phyloP scores from a whole-genome alignment of 352 stramenopile species.

The Pythium monospermum region DNA sequence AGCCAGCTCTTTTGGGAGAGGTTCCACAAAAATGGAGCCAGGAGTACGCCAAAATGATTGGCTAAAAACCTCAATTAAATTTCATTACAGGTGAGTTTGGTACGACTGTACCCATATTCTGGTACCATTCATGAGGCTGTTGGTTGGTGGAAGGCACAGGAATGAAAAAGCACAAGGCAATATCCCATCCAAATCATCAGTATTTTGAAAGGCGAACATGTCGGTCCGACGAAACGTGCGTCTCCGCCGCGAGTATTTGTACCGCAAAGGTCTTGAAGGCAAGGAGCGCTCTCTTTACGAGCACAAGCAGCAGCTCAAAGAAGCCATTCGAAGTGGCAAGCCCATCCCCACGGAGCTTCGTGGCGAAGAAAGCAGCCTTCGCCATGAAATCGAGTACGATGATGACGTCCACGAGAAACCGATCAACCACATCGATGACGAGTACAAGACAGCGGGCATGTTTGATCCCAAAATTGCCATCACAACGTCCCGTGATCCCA shows the following conservation, averaged over 20 bases:
- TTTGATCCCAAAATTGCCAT: constrained; percentile 98
- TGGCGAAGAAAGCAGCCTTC: constrained; percentile 89
- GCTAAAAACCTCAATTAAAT: too few relatives aligned
- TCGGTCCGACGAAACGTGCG: constrained; percentile 93
- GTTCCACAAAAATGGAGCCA: too few relatives aligned
- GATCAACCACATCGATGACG: constrained; percentile 96
- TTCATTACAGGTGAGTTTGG: neutral
- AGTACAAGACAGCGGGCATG: constrained; percentile 98
- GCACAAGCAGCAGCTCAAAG: constrained; percentile 95
- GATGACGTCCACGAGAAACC: constrained; percentile 86
- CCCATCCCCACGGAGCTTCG: constrained; percentile 97
- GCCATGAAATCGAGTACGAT: constrained; percentile 90
- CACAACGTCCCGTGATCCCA: constrained; percentile 97
- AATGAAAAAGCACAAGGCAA: constrained; percentile 4
- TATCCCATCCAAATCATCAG: neutral
- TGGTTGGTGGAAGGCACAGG: constrained; percentile 11
- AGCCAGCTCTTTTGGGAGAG: too few relatives aligned
- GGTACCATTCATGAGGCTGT: neutral
- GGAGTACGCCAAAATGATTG: too few relatives aligned
- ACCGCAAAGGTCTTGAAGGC: constrained; percentile 96
- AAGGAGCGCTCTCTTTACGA: constrained; percentile 95
- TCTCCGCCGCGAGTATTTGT: constrained; percentile 98
- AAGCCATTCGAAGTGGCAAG: constrained; percentile 93
- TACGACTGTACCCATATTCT: constrained; percentile 2
- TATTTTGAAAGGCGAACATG: constrained; percentile 30